phyloP scores from a whole-genome alignment of 2,329 filamentous ascomycete species.

The Arthrobotrys sphaeroides region DNA sequence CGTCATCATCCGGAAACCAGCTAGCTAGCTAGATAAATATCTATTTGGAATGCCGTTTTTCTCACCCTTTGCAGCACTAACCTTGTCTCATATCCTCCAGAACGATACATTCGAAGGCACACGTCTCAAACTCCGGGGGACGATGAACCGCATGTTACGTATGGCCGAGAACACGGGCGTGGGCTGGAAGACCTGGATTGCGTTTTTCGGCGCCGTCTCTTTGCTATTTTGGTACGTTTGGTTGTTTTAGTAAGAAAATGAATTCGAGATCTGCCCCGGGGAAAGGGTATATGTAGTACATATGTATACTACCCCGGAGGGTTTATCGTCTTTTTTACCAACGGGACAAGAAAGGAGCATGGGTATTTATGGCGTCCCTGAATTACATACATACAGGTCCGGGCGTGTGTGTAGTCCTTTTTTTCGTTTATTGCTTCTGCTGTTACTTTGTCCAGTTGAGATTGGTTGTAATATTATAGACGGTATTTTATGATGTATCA shows the following conservation, averaged over 20 bases:
- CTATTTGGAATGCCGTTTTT: not conserved
- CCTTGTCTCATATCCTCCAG: not conserved
- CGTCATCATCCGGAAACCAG: not conserved
- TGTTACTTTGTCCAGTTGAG: not conserved
- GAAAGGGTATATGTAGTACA: no score
- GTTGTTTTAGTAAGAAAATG: slow-evolving; percentile 76
- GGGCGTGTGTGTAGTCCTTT: not conserved
- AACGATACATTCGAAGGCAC: slow-evolving; percentile 93
- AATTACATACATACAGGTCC: slow-evolving; percentile 35
- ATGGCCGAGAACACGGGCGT: slow-evolving; percentile 97
- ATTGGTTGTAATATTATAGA: slow-evolving; percentile 17
- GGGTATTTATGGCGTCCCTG: not conserved
- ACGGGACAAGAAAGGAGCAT: no score
- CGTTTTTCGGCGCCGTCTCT: slow-evolving; percentile 84
- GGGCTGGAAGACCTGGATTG: slow-evolving; percentile 92
- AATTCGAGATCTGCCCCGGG: no score
- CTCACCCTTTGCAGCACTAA: no score
- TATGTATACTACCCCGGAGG: no score
- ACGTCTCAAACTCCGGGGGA: slow-evolving; percentile 79
- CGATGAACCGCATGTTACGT: slow-evolving; percentile 95
- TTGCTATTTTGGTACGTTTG: slow-evolving; percentile 91
- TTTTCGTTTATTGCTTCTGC: not conserved
- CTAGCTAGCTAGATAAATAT: not conserved
- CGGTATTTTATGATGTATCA: not conserved
- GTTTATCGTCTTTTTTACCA: slow-evolving; percentile 57